Base-by-base conservation (phyloP, 169 alveolate genomes). In the Plasmodium reichenowi region DNA sequence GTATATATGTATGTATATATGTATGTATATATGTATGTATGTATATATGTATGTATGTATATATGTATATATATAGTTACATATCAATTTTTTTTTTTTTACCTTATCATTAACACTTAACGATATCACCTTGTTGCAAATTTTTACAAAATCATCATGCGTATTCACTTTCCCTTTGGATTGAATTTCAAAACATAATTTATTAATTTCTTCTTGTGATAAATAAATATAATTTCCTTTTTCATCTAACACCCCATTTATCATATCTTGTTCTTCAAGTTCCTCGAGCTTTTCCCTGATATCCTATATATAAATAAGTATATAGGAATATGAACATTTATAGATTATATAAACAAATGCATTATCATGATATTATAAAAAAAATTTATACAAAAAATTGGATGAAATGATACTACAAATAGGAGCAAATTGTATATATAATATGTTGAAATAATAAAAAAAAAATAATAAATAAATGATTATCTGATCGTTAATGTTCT, bases 181-280 rank as follows among this genome's bases (percentile, higher is more conserved):
- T 54, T 67, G 71, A 22, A 80, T 80, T 60, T 68, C 90, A 43
- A 68, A 60, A 50, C 90, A 80, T 64, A 80, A 60, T 38, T 66
- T 68, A 22, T 71, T 80, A 26, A 80, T 72, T 26, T 80, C 90
- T 22, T 80, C 90, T 62, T 80, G 90, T 56, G 90, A 80, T 54
- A 80, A 68, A 72, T 80, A 80, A 32, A 80, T 80, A n/a, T 80
- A 80, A 50, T 80, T 80, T 26, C 76, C 90, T 38, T 80, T 72
- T 48, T 32, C 76, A 50, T 80, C 90, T 38, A 80, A 43, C 47
- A 80, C 90, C 10, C 90, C 90, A 17, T 80, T 71, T n/a, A 80
- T 80, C 90, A 80, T 68, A 38, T 80, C 90, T 29, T 45, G 83
- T n/a, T 67, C 83, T 70, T 80, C 90, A 24, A 80, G 62, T 43